Base-by-base conservation (phyloP, 441 rosid species). In the Croton laevigatus region DNA sequence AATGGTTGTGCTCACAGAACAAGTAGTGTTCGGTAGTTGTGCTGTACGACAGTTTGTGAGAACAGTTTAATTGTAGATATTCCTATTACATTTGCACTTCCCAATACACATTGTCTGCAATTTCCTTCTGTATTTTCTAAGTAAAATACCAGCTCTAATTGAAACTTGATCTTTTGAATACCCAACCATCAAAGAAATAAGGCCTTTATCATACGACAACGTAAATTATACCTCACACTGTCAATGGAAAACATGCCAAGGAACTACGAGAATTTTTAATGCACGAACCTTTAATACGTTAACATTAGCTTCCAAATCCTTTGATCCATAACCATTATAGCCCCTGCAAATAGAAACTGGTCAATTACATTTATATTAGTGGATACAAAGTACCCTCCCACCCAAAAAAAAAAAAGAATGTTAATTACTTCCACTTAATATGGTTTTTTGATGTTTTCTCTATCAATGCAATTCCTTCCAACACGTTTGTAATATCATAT, bases 401-500 rank as follows among this genome's bases (percentile, higher is more conserved):
- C 42, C 1, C 42, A 40, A 4, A 20, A 51, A n/a, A 70, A 81
- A 80, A 32, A 53, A 54, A 45, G 4, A 22, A 32, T 59, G 16
- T 59, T 77, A 61, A 73, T 80, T 88, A 90, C 97, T 83, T 93
- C 98, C 97, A 93, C 32, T 75, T 86, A 59, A 91, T 87, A 61
- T 87, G 88, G 68, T 90, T 90, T 86, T 92, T 92, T 62, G 92
- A 85, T 44, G 94, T 90, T 81, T 92, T 92, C 86, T 92, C 94
- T 62, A 92, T 88, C 80, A 92, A 82, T 55, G 86, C 86, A 76
- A 90, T 82, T 68, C 96, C 97, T 85, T 88, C 94, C 76, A 92
- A 85, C 52, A 92, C 96, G 84, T 92, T 92, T 68, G 96, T 92
- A 60, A 90, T 92, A 79, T 92, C 97, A 80, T 92, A 90, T 79